Base-by-base conservation (phyloP, 2,329 filamentous ascomycete species). In the Chrysoporthe puriensis region DNA sequence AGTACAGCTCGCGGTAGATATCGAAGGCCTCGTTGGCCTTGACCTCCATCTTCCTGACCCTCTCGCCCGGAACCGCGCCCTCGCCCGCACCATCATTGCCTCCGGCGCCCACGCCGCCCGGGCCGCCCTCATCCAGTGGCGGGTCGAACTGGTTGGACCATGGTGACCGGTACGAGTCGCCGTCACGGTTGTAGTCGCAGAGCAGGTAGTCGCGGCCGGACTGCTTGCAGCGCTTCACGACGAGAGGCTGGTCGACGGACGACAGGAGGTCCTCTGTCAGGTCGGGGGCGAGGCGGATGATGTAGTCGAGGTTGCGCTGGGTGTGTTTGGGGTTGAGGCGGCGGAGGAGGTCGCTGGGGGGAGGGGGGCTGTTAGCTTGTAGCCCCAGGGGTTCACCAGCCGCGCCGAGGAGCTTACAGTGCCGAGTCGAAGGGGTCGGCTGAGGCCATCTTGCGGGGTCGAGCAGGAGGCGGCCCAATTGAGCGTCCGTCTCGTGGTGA, bases 131-230 rank as follows among this genome's bases (percentile, higher is more conserved):
- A 72, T 92, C 90, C 69, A 97, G 86, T 16, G 94, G 91, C 21
- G 95, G 96, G 78, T 98, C 94, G 79, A 99, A 99, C 81, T 97
- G 92, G 82, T 98, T 98, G 82, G 91, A 96, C 96, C 96, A 99
- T n/a, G 96, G 96, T 72, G 93, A 97, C 71, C 96, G 91, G 86
- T 97, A 97, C 81, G 92, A 96, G 83, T 97, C 95, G 71, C 96
- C 96, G 81, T 99, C 96, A 72, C 96, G 94, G 86, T 99, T 99
- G 87, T 99, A 99, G 86, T 99, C 96, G 85, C 96, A 99, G 76
- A 97, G 91, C 63, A 99, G 89, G 84, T 97, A 99, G 82, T 98
- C 96, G 73, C 95, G 92, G 74, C 94, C 93, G 43, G 93, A 91
- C 81, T 94, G 92, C 74, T 89, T 88, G 85, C 96, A 98, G 72